Percentiles rank a stretch among this genome's conserved stretches.
phyloP scores from a whole-genome alignment of 2,329 filamentous ascomycete genomes.

The Colletotrichum acutatum region DNA sequence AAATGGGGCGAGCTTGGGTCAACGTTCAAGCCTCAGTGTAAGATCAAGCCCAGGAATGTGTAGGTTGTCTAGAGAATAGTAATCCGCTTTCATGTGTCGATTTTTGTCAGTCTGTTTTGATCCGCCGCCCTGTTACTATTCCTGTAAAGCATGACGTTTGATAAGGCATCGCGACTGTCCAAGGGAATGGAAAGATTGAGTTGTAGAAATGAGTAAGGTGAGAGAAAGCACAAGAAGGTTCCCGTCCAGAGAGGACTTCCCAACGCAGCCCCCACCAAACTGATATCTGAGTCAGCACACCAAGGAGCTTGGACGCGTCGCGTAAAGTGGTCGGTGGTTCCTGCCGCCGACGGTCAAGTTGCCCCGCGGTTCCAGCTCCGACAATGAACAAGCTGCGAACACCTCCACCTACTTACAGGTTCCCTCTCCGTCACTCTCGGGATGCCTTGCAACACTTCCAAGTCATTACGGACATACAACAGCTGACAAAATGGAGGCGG shows the following conservation, averaged over 20 bases:
- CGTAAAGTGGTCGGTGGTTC: constrained; percentile 30
- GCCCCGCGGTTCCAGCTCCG: neutral
- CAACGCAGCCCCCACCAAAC: neutral
- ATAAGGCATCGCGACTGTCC: too few species aligned
- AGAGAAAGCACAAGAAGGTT: neutral
- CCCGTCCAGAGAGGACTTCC: neutral
- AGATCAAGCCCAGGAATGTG: constrained; percentile 17
- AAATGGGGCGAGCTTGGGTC: constrained; percentile 70
- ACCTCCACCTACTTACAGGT: neutral
- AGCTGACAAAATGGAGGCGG: constrained; percentile 54
- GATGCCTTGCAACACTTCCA: neutral
- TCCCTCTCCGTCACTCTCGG: neutral
- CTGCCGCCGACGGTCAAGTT: neutral
- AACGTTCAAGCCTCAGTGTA: constrained; percentile 49
- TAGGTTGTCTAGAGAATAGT: neutral
- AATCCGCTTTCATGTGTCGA: neutral
- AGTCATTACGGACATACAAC: neutral
- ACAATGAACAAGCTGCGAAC: neutral
- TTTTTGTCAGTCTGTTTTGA: neutral
- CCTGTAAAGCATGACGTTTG: neutral
- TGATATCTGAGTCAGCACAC: constrained; percentile 10
- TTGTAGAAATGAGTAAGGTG: neutral
- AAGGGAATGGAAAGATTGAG: neutral
- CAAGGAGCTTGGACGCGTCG: neutral
- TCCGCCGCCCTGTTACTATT: neutral